Conservation (phyloP, 192 early-diverging fungal species). For the Mortierella antarctica region DNA sequence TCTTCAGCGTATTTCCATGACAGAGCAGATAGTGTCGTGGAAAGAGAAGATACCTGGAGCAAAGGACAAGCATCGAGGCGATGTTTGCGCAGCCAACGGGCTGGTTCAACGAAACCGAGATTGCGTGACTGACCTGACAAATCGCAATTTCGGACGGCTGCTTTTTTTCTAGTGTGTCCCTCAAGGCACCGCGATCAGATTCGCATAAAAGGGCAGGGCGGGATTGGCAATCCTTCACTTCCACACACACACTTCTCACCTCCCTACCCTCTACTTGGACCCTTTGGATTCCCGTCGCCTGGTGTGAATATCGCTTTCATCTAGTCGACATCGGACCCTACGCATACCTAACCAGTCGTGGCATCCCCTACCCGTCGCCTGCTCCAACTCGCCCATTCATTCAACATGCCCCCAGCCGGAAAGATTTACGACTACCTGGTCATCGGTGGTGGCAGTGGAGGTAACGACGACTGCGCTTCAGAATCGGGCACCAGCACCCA, state of each 20-base stretch:
- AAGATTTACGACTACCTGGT: constrained; percentile 92
- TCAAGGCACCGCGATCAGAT: no score
- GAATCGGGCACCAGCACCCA: background rate
- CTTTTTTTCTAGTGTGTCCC: no score
- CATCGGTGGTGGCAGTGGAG: constrained; percentile 91
- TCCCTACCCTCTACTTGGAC: background rate
- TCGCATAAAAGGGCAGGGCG: background rate
- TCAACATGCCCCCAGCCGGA: constrained; percentile 54
- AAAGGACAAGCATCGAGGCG: no score
- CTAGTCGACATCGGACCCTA: constrained; percentile 40
- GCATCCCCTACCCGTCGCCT: constrained; percentile 50
- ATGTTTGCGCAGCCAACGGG: no score
- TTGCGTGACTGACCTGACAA: no score
- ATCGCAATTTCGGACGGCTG: no score
- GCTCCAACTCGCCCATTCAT: constrained; percentile 39
- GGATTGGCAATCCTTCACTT: background rate
- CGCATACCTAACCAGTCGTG: constrained; percentile 12
- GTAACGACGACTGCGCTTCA: background rate
- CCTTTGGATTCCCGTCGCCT: constrained; percentile 34
- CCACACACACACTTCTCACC: background rate
- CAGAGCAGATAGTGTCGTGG: no score
- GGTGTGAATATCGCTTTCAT: constrained; percentile 18
- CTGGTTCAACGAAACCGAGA: no score
- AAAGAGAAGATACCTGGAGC: no score
- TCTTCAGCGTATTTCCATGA: no score